A percentile compares a stretch with the other conserved stretches of the same genome.
Conservation (phyloP, 2,329 filamentous ascomycete species). For the Aspergillus novofumigatus region DNA sequence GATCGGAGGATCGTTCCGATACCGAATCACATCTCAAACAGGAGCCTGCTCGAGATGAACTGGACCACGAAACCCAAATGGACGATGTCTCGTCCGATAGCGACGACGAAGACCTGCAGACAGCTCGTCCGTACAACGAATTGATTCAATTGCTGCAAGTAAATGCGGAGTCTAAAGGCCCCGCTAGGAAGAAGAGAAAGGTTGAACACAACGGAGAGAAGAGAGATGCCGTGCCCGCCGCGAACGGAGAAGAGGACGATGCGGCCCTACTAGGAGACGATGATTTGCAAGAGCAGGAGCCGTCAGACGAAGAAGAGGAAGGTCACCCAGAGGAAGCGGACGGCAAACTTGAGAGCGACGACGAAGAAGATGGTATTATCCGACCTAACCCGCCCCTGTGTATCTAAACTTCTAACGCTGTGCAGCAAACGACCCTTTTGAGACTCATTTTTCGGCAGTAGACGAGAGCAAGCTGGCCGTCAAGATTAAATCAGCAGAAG, state of each 20-base stretch:
- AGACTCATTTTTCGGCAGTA: constrained; percentile 69
- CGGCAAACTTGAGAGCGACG: constrained; percentile 27
- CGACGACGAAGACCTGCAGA: constrained; percentile 41
- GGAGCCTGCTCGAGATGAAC: constrained; percentile 39
- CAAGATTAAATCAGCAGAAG: constrained; percentile 45
- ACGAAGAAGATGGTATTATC: constrained; percentile 32
- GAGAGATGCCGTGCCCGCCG: constrained; percentile 16
- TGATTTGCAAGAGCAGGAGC: constrained; percentile 47
- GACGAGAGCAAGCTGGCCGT: constrained; percentile 58
- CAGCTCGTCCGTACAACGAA: constrained; percentile 50
- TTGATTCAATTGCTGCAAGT: constrained; percentile 54
- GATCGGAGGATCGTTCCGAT: constrained; percentile 27
- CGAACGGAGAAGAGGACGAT: constrained; percentile 23
- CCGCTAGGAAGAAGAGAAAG: constrained; percentile 52
- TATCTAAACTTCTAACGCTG: constrained; percentile 45
- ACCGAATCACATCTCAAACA: constrained; percentile 33
- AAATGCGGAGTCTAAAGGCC: constrained; percentile 38
- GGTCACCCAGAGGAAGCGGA: constrained; percentile 37
- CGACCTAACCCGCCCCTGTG: neutral
- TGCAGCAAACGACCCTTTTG: constrained; percentile 67
- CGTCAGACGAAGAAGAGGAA: constrained; percentile 38
- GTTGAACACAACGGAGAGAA: constrained; percentile 33
- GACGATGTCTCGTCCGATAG: constrained; percentile 38
- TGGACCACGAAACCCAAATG: constrained; percentile 37
- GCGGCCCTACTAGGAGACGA: constrained; percentile 37